Evolutionary conservation across 352 stramenopile genomes (phyloP).

Genomic region (Phytophthora pinifolia): DNA sequence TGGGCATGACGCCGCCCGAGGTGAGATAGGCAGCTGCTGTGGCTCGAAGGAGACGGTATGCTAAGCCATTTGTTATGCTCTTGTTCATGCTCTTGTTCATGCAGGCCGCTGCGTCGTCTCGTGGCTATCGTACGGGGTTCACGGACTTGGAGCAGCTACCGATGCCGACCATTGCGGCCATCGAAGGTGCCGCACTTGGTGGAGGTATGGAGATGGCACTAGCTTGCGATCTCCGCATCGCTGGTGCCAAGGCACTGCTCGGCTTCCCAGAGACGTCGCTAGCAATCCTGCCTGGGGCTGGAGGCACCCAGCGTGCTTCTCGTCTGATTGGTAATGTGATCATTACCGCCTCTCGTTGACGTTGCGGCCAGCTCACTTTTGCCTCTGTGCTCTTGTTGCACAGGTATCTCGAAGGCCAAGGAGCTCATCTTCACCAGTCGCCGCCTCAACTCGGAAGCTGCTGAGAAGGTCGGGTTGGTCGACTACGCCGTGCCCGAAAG

Average conservation of each 20-base stretch:
- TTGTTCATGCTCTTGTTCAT: not conserved
- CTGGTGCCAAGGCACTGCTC: slow-evolving; percentile 82
- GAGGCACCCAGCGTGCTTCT: slow-evolving; percentile 92
- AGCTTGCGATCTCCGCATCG: slow-evolving; percentile 92
- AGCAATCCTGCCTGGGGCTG: slow-evolving; percentile 92
- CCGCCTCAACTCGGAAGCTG: slow-evolving; percentile 72
- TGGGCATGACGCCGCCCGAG: slow-evolving; percentile 86
- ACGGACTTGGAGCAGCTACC: slow-evolving; percentile 85
- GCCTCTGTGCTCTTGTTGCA: not conserved
- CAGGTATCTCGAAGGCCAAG: slow-evolving; percentile 89
- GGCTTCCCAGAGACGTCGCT: slow-evolving; percentile 92
- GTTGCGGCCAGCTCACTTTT: not conserved
- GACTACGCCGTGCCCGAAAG: slow-evolving; percentile 84
- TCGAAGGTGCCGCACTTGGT: slow-evolving; percentile 91
- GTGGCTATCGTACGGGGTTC: slow-evolving; percentile 83
- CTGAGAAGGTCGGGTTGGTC: slow-evolving; percentile 87
- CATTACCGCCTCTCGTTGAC: not conserved
- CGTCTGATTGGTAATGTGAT: slow-evolving; percentile 77
- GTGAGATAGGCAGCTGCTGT: slow-evolving; percentile 21
- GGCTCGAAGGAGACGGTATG: not conserved
- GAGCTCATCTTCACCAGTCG: slow-evolving; percentile 94
- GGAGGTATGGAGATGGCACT: slow-evolving; percentile 92
- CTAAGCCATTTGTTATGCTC: not conserved
- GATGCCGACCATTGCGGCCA: slow-evolving; percentile 92
- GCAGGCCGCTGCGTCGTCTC: slow-evolving; percentile 31